Conservation (phyloP, 768 basidiomycete species). For the Phaeotremella fagi region DNA sequence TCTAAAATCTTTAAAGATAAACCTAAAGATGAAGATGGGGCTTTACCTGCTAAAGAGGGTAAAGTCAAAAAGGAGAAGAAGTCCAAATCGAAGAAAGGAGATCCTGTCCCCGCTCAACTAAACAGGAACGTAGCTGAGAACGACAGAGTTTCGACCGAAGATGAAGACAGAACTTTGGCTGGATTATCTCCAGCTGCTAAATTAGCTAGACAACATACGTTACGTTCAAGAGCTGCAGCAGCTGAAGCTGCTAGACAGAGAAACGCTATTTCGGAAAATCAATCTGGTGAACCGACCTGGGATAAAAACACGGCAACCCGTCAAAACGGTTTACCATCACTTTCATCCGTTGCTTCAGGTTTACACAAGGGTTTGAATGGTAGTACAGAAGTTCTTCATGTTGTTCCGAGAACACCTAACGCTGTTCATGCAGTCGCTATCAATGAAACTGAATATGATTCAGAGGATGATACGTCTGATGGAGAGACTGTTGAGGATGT, state of each 20-base stretch:
- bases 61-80: conserved; percentile 42
- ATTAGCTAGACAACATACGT: conserved; percentile 82
- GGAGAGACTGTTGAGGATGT: conserved; percentile 51
- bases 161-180: conserved; percentile 56
- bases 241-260: conserved; percentile 57
- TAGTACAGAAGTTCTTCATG: conserved; percentile 25
- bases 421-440: conserved; percentile 36
- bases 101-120: conserved; percentile 64
- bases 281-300: conserved; percentile 55
- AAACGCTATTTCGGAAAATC: background rate
- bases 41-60: conserved; percentile 49
- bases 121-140: conserved; percentile 80
- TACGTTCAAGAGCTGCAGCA: conserved; percentile 71
- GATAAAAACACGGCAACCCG: conserved; percentile 64
- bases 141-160: conserved; percentile 53
- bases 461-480: conserved; percentile 54
- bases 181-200: conserved; percentile 86
- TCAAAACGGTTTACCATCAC: conserved; percentile 4
- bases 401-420: conserved; percentile 56
- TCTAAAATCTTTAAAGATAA: conserved; percentile 92
- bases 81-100: conserved; percentile 54
- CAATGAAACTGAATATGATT: conserved; percentile 56
- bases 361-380: too few relatives aligned
- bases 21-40: conserved; percentile 56
- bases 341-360: conserved; percentile 5